Conservation (phyloP, 164 flowering plant species). For the Tinospora cordifolia region DNA sequence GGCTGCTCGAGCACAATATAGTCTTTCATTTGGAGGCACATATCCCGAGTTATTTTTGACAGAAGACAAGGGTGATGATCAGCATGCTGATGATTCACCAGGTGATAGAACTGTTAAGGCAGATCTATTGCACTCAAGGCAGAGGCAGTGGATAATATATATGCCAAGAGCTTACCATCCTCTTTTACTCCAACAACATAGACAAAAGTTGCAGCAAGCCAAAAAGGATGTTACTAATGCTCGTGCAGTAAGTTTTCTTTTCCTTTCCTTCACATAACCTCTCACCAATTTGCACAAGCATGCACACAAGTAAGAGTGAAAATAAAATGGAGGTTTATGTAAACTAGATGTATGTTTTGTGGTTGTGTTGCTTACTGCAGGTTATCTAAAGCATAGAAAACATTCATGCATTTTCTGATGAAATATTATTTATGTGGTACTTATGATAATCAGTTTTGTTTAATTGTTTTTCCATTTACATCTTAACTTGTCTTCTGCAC, state of each 20-base stretch:
- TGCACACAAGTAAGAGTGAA: neutral
- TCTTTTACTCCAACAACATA: constrained; percentile 62
- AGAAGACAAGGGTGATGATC: constrained; percentile 21
- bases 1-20: constrained; percentile 77
- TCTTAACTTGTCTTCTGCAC: constrained; percentile 9
- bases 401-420: neutral
- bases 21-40: constrained; percentile 71
- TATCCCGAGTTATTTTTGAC: constrained; percentile 50
- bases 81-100: constrained; percentile 15
- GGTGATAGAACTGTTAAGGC: constrained; percentile 14
- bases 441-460: neutral
- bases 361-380: neutral
- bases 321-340: neutral
- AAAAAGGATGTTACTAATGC: constrained; percentile 51
- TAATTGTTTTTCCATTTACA: constrained; percentile 1
- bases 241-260: constrained; percentile 43
- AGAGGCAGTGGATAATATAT: constrained; percentile 57
- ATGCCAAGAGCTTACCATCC: constrained; percentile 85
- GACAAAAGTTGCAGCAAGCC: constrained; percentile 43
- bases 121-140: constrained; percentile 17
- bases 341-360: neutral
- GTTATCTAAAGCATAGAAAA: too few species aligned
- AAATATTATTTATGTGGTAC: neutral
- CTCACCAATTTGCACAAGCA: neutral
- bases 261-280: neutral